phyloP scores from a whole-genome alignment of 1,284 basidiomycete genomes.

The Lignosus rhinocerotis region DNA sequence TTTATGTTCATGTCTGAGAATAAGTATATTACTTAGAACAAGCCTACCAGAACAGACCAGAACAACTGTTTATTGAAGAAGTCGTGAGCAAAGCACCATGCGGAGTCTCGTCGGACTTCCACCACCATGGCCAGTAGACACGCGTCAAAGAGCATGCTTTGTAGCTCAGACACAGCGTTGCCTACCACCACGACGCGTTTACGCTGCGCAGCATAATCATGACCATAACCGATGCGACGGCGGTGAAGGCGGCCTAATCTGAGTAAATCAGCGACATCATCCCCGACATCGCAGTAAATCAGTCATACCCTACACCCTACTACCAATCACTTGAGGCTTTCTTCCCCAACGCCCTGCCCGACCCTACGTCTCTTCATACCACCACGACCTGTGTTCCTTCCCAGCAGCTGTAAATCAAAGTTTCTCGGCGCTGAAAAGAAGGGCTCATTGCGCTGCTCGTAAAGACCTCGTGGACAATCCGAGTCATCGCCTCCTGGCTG shows the following conservation, averaged over 20 bases:
- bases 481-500: not conserved
- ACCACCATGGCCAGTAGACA: no score
- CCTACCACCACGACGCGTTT: not conserved
- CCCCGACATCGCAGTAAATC: conserved; percentile 20
- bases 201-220: not conserved
- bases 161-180: not conserved
- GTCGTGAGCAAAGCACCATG: no score
- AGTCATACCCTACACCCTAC: conserved; percentile 19
- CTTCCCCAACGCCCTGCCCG: not conserved
- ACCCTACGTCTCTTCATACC: not conserved
- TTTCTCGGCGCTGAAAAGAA: conserved; percentile 3
- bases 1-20: no score
- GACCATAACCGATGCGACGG: not conserved
- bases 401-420: not conserved
- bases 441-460: not conserved
- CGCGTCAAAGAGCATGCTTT: no score
- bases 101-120: no score
- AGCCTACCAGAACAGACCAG: no score
- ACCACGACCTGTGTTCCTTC: not conserved
- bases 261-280: conserved; percentile 10
- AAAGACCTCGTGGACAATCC: conserved; percentile 5
- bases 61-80: no score
- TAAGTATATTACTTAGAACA: no score
- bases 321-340: conserved; percentile 5
- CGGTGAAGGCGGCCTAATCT: not conserved